These are phyloP conservation scores for Micromonas commoda DNA, from an alignment of 139 green algal species.

Conservation along the genomic window DNA sequence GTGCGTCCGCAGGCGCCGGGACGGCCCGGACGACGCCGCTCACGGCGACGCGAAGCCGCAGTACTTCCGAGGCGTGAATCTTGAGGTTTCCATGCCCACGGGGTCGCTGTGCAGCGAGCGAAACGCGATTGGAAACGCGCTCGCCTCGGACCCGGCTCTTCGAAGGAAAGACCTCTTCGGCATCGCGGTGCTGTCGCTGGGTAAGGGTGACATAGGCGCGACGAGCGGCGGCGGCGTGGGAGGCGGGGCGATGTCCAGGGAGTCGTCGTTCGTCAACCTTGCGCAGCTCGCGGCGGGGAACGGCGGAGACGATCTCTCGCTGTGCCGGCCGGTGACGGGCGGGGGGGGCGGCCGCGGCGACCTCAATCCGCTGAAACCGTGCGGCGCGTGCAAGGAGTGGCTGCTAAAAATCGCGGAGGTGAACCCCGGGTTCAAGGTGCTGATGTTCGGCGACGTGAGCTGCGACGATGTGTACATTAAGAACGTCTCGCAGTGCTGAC, in stretches of 20 bases:
- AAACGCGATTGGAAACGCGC: slow-evolving; percentile 1
- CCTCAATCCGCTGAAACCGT: background rate
- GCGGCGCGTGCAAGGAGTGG: slow-evolving; percentile 14
- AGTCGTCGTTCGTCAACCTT: background rate
- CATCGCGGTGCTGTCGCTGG: background rate
- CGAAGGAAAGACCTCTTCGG: background rate
- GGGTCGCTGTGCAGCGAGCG: slow-evolving; percentile 6
- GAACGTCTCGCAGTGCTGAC: background rate
- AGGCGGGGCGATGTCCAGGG: no score
- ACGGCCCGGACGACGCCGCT: no score
- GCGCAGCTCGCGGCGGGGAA: no score
- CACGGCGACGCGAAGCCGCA: no score
- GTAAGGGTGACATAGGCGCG: background rate
- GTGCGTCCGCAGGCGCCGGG: background rate
- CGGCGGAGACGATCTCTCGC: background rate
- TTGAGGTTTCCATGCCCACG: slow-evolving; percentile 9
- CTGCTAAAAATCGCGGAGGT: slow-evolving; percentile 2
- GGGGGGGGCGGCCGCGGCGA: background rate
- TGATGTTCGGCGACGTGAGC: slow-evolving; percentile 3
- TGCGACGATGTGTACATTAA: background rate
- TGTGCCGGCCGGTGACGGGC: background rate
- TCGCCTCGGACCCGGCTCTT: background rate
- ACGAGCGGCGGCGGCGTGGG: background rate
- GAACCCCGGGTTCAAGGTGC: slow-evolving; percentile 8
- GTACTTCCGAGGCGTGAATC: slow-evolving; percentile 2